Evolutionary conservation across 2,329 filamentous ascomycete species (phyloP).

Genomic region (Ophiocordyceps polyrhachis-furcata): DNA sequence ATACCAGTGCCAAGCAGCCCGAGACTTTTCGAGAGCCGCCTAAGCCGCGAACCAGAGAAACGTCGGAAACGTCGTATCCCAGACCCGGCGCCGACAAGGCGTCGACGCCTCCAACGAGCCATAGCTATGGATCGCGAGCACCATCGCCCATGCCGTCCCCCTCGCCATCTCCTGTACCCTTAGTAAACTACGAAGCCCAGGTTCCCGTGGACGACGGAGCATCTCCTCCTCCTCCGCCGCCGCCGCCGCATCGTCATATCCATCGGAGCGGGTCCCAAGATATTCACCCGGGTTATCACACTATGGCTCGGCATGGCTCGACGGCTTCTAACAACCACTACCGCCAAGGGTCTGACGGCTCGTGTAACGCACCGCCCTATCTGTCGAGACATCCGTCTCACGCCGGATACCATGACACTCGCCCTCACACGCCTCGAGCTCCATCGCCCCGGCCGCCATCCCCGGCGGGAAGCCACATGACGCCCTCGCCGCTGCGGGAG

Average conservation of each 20-base stretch:
- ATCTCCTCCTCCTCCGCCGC: conserved; percentile 62
- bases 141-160: conserved; percentile 8
- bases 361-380: conserved; percentile 11
- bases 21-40: conserved; percentile 32
- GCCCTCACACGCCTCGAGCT: conserved; percentile 33
- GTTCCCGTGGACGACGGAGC: conserved; percentile 20
- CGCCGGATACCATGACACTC: conserved; percentile 14
- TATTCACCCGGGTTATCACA: conserved; percentile 1
- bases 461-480: conserved; percentile 47
- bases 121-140: conserved; percentile 15
- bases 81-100: conserved; percentile 4
- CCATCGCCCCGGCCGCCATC: conserved; percentile 51
- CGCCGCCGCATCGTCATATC: conserved; percentile 63
- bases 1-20: conserved; percentile 42
- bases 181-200: conserved; percentile 7
- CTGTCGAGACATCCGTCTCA: conserved; percentile 20
- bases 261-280: conserved; percentile 9
- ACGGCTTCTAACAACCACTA: conserved; percentile 15
- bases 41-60: conserved; percentile 7
- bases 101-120: conserved; percentile 7
- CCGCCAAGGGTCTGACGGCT: conserved; percentile 16
- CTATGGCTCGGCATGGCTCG: conserved; percentile 15
- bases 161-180: conserved; percentile 8
- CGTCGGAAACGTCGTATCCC: conserved; percentile 12
- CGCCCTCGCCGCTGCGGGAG: conserved; percentile 77